Conservation (phyloP, 176 grass and related monocot species). For the Triticum dicoccoides region DNA sequence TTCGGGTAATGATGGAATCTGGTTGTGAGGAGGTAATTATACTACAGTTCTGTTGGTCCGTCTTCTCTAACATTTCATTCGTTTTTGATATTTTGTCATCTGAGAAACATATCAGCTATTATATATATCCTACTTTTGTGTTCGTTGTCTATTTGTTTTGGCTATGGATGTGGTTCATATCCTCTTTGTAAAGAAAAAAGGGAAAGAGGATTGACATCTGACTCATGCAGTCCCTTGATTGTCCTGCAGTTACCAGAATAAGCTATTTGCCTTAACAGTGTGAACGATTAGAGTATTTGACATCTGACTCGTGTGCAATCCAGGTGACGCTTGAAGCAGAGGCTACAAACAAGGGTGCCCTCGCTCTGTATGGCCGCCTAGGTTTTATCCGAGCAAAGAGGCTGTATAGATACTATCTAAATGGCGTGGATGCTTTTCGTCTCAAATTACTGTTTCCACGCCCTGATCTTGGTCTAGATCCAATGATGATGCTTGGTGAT, state of each 20-base stretch:
- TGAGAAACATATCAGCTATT: not conserved
- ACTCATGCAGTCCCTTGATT: not conserved
- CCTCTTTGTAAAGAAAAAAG: not conserved
- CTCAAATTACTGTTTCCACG: constrained; percentile 81
- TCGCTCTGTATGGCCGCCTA: constrained; percentile 84
- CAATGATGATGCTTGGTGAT: constrained; percentile 1
- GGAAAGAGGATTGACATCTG: not conserved
- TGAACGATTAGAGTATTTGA: not conserved
- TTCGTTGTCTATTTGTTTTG: not conserved
- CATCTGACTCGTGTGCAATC: constrained; percentile 1
- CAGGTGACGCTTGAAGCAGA: constrained; percentile 97
- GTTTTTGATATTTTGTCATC: not conserved
- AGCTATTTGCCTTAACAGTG: not conserved
- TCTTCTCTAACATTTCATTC: not conserved
- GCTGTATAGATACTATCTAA: constrained; percentile 90
- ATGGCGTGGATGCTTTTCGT: constrained; percentile 93
- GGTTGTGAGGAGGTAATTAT: constrained; percentile 81
- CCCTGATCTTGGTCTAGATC: constrained; percentile 31
- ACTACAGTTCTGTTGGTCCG: not conserved
- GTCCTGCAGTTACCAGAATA: not conserved
- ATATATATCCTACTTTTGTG: not conserved
- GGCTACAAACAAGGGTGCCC: constrained; percentile 87
- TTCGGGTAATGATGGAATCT: constrained; percentile 88
- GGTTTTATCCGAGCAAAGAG: constrained; percentile 94
- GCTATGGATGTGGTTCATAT: not conserved